A percentile compares a stretch with the other conserved stretches of the same genome.
Conservation (phyloP, 1,139 yeast species). For the Saccharomyces hybrid region DNA sequence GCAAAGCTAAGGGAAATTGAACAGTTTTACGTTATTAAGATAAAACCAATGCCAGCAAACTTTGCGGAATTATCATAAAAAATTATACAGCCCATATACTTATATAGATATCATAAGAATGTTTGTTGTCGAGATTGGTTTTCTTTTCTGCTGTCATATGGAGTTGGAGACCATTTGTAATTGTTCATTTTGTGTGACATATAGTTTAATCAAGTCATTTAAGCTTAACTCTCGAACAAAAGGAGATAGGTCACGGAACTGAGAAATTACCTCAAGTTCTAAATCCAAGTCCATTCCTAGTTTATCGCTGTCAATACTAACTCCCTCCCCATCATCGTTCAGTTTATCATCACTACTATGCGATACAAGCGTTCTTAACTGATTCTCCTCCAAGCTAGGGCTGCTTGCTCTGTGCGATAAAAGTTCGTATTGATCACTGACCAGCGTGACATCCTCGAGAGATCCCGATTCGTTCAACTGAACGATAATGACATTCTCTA, state of each 20-base stretch:
- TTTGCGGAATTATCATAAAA: constrained; percentile 36
- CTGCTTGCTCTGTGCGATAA: constrained; percentile 13
- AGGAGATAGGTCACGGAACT: constrained; percentile 15
- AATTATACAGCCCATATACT: not conserved
- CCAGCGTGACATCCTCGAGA: constrained; percentile 22
- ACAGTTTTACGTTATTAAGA: constrained; percentile 64
- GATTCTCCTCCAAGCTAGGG: not conserved
- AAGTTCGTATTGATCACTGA: constrained; percentile 29
- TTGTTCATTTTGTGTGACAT: constrained; percentile 34
- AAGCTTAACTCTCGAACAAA: constrained; percentile 18
- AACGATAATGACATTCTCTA: constrained; percentile 31
- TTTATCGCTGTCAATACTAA: constrained; percentile 1
- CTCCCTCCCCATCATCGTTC: constrained; percentile 5
- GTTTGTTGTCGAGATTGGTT: not conserved
- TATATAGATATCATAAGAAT: not conserved
- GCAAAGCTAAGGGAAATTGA: constrained; percentile 61
- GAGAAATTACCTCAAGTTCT: constrained; percentile 28
- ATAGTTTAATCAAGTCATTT: constrained; percentile 31
- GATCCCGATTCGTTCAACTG: constrained; percentile 26
- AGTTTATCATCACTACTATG: constrained; percentile 2
- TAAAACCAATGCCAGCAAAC: constrained; percentile 83
- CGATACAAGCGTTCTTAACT: not conserved
- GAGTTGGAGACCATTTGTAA: constrained; percentile 13
- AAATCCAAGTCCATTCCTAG: constrained; percentile 17
- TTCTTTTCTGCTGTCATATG: not conserved